Base-by-base conservation (phyloP, 768 basidiomycete species). In the Thelephora aurantiotincta region DNA sequence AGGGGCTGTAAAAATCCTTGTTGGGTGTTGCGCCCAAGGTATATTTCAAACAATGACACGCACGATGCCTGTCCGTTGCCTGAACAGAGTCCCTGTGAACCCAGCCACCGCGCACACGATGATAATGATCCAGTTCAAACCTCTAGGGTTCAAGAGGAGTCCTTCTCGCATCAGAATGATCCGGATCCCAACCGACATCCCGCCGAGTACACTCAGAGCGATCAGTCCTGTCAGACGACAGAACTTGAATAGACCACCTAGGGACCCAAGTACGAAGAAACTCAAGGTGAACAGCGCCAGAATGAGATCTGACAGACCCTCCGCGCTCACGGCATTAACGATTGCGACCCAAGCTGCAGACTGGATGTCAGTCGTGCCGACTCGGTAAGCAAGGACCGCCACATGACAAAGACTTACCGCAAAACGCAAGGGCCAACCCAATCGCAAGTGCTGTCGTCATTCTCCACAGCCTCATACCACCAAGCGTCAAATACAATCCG, bases 311-410 rank as follows among this genome's bases (percentile, higher is more conserved):
- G 74, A 60, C 11, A 80, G 53, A 18, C 76, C 73, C 6, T 63
- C 55, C 2, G 70, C 60, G 49, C 66, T 63, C 2, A 75, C 59
- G 1, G 75, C 69, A 58, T 79, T 83, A 48, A 76, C 64, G 43
- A 83, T 64, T 11, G 79, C 74, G 6, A 75, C 68, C 80, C 80
- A 83, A 4, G 74, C 79, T 79, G 50, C 13, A 11, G 26, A 37
- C 33, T 26, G 33, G 49, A 45, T 33, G 33, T 45, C 33, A 19
- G 19, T 14, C 14, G 14, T 14, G 12, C 11, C 22, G 7, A 41
- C 9, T 41, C 11, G 16, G 4, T 41, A 4, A 5, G 9, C 6
- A 41, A 22, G 38, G 22, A 41, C 4, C 16, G 2, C 16, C 38
- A 18, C 2, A 38, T 16, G 33, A 11, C 6, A 30, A 43, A 0